Percentiles rank a stretch among this genome's conserved stretches.
These are phyloP conservation scores for Nitzschia inconspicua DNA, from an alignment of 108 stramenopile species.

Conservation along the genomic window DNA sequence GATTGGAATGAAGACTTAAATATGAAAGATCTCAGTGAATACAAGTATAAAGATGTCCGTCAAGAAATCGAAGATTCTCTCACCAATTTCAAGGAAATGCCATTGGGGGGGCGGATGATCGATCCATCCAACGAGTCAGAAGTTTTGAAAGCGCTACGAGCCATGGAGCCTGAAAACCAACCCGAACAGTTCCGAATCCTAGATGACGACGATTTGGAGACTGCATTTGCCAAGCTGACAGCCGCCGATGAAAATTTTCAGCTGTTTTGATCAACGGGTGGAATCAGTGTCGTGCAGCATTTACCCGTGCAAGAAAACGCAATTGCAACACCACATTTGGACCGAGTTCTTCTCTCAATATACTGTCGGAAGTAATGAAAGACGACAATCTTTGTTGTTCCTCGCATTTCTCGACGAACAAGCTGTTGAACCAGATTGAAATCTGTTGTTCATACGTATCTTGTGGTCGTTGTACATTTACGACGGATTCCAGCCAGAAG, in stretches of 20 bases:
- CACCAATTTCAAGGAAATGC: slow-evolving; percentile 47
- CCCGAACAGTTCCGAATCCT: slow-evolving; percentile 36
- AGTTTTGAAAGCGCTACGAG: slow-evolving; percentile 29
- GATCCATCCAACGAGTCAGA: slow-evolving; percentile 47
- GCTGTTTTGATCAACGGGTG: slow-evolving; percentile 28
- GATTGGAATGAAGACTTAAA: slow-evolving; percentile 43
- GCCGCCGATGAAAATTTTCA: slow-evolving; percentile 49
- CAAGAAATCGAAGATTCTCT: slow-evolving; percentile 69
- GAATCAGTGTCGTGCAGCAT: not conserved
- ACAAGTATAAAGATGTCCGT: slow-evolving; percentile 46
- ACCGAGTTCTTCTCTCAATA: too few relatives aligned
- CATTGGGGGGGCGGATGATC: slow-evolving; percentile 52
- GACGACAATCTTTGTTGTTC: not conserved
- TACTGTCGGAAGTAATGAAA: too few relatives aligned
- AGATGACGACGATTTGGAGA: slow-evolving; percentile 42
- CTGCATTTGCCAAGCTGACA: slow-evolving; percentile 50
- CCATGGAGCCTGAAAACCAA: slow-evolving; percentile 44
- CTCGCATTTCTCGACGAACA: not conserved
- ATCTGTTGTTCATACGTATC: too few relatives aligned
- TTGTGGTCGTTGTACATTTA: too few relatives aligned
- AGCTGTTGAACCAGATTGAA: not conserved
- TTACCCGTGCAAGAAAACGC: too few relatives aligned
- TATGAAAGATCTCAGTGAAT: slow-evolving; percentile 28
- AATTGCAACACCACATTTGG: too few relatives aligned
- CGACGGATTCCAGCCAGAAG: slow-evolving; percentile 1